Conservation (phyloP, 352 stramenopile species). For the Globisporangium emineosum region DNA sequence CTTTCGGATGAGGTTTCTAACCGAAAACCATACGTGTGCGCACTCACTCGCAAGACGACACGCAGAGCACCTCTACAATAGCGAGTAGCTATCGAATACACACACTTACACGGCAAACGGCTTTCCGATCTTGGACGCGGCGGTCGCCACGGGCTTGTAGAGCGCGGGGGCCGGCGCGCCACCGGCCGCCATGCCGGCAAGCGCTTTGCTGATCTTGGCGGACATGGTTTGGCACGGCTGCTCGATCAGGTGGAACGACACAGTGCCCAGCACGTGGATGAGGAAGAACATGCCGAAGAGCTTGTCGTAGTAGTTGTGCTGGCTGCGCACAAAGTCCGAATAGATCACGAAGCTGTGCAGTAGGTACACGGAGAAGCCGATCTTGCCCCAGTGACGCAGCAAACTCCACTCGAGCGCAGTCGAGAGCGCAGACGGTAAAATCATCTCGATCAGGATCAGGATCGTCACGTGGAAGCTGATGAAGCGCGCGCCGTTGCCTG, state of each 20-base stretch:
- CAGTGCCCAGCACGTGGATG: conserved; percentile 24
- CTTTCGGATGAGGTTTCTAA: too few species aligned
- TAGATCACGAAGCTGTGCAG: conserved; percentile 40
- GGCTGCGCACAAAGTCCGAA: conserved; percentile 14
- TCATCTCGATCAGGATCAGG: conserved; percentile 11
- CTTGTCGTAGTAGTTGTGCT: conserved; percentile 20
- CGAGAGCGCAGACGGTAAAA: conserved; percentile 11
- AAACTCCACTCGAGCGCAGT: conserved; percentile 13
- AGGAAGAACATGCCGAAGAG: conserved; percentile 22
- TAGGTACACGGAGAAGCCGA: conserved; percentile 40
- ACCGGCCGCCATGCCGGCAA: conserved; percentile 7
- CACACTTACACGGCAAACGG: background rate
- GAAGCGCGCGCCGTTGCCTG: conserved; percentile 21
- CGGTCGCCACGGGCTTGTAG: background rate
- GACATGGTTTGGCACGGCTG: conserved; percentile 43
- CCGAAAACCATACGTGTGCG: too few species aligned
- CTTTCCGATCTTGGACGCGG: background rate
- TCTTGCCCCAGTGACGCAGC: conserved; percentile 26
- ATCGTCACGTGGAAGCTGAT: conserved; percentile 25
- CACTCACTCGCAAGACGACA: background rate
- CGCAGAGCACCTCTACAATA: too few species aligned
- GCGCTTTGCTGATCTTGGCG: conserved; percentile 20
- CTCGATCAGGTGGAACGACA: conserved; percentile 42
- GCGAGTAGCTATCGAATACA: too few species aligned
- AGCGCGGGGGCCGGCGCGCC: background rate